A percentile compares a stretch with the other conserved stretches of the same genome.
phyloP scores from a whole-genome alignment of 805 yeast species.

The Candida parachauliodes region DNA sequence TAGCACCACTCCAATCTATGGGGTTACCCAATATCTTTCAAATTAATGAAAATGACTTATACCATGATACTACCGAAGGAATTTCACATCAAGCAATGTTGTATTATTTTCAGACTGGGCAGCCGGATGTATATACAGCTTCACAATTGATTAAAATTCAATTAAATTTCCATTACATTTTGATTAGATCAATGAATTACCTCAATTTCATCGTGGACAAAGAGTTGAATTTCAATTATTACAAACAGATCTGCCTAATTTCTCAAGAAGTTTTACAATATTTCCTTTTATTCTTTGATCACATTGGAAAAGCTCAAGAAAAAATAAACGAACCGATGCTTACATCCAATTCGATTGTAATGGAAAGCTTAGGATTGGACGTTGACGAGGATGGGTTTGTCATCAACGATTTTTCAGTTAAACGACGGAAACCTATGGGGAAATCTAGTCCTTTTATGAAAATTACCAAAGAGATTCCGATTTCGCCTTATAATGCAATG shows the following conservation, averaged over 20 bases:
- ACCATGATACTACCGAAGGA: conserved; percentile 23
- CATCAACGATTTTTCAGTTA: conserved; percentile 41
- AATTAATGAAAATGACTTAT: conserved; percentile 22
- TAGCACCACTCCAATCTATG: conserved; percentile 28
- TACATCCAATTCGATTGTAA: conserved; percentile 17
- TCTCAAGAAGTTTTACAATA: conserved; percentile 36
- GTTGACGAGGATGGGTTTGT: conserved; percentile 45
- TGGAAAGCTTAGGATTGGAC: conserved; percentile 37
- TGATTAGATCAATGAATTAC: conserved; percentile 41
- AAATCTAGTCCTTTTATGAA: conserved; percentile 10
- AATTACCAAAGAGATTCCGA: conserved; percentile 27
- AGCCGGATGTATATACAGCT: conserved; percentile 39
- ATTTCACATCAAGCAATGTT: conserved; percentile 17
- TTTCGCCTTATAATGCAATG: conserved; percentile 39
- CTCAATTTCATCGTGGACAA: conserved; percentile 41
- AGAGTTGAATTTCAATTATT: conserved; percentile 33
- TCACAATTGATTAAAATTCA: conserved; percentile 40
- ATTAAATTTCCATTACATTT: conserved; percentile 39
- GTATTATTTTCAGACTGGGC: conserved; percentile 26
- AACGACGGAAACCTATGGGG: conserved; percentile 23
- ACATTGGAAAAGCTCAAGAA: conserved; percentile 22
- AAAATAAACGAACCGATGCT: conserved; percentile 4
- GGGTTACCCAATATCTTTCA: conserved; percentile 25
- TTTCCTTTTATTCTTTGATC: conserved; percentile 35
- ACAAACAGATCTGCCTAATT: conserved; percentile 32